These are phyloP conservation scores for Exophiala dermatitidis DNA, from an alignment of 2,329 filamentous ascomycete genomes.

Conservation along the genomic window DNA sequence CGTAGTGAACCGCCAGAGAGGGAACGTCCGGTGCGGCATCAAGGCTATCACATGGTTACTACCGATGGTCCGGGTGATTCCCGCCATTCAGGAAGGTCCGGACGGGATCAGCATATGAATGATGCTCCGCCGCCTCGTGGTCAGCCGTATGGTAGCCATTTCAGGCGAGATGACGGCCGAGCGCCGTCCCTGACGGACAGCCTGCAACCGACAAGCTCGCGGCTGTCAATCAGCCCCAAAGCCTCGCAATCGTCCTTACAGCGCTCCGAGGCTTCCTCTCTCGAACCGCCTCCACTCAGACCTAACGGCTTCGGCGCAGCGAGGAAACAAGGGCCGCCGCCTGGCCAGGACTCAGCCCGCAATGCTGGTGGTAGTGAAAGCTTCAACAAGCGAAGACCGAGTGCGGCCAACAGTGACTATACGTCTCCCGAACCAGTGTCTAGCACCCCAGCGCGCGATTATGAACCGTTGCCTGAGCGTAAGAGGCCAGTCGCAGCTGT, in stretches of 20 bases:
- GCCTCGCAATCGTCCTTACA: conserved; percentile 18
- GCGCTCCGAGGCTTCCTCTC: conserved; percentile 4
- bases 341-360: conserved; percentile 10
- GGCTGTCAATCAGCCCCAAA: conserved; percentile 19
- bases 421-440: conserved; percentile 12
- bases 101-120: conserved; percentile 1
- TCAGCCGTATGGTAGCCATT: conserved; percentile 13
- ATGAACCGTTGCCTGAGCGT: conserved; percentile 14
- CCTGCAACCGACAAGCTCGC: conserved; percentile 11
- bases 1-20: conserved; percentile 12
- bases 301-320: conserved; percentile 11
- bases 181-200: conserved; percentile 12
- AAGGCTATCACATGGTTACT: conserved; percentile 12
- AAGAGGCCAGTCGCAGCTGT: conserved; percentile 8
- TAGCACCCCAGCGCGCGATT: conserved; percentile 10
- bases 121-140: conserved; percentile 10
- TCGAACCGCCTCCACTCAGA: conserved; percentile 12
- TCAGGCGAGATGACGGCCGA: conserved; percentile 13
- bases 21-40: conserved; percentile 8
- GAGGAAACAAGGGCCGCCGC: conserved; percentile 10
- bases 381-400: conserved; percentile 12
- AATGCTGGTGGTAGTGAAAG: conserved; percentile 6
- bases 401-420: conserved; percentile 14
- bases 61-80: conserved; percentile 15
- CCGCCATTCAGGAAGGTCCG: conserved; percentile 8